phyloP scores from a whole-genome alignment of 331 rosid species.

The Rhamnella rubrinervis region DNA sequence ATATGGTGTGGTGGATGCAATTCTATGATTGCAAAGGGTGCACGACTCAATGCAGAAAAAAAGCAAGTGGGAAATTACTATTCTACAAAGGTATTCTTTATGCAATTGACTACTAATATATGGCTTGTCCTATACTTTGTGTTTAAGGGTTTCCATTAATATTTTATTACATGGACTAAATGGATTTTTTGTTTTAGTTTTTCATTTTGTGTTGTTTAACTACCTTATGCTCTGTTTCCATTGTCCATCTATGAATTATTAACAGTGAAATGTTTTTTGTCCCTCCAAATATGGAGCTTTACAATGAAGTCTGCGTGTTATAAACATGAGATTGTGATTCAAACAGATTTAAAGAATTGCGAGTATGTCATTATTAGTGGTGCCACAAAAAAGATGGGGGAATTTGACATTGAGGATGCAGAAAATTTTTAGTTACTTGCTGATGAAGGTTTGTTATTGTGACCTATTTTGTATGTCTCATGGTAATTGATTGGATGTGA shows the following conservation, averaged over 20 bases:
- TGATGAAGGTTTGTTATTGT: constrained; percentile 77
- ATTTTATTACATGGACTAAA: too few relatives aligned
- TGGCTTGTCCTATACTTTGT: too few relatives aligned
- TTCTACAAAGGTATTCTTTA: constrained; percentile 75
- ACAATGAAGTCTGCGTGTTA: constrained; percentile 90
- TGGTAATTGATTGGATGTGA: not conserved
- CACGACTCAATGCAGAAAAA: constrained; percentile 94
- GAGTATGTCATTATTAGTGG: constrained; percentile 79
- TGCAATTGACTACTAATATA: constrained; percentile 2
- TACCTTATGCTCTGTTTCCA: not conserved
- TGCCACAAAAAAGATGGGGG: constrained; percentile 72
- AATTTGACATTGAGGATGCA: constrained; percentile 79
- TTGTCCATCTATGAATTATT: not conserved
- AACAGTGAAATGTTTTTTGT: constrained; percentile 6
- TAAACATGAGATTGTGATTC: constrained; percentile 80
- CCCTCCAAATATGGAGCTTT: constrained; percentile 89
- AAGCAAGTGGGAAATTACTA: constrained; percentile 98
- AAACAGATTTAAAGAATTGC: constrained; percentile 88
- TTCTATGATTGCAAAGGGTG: constrained; percentile 99
- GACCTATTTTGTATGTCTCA: not conserved
- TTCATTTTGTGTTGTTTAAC: not conserved
- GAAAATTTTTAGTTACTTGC: constrained; percentile 84
- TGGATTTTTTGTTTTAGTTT: too few relatives aligned
- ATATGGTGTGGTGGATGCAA: constrained; percentile 99
- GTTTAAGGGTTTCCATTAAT: too few relatives aligned